Evolutionary conservation across 768 basidiomycete species (phyloP).

Genomic region (Leccinum boreale): DNA sequence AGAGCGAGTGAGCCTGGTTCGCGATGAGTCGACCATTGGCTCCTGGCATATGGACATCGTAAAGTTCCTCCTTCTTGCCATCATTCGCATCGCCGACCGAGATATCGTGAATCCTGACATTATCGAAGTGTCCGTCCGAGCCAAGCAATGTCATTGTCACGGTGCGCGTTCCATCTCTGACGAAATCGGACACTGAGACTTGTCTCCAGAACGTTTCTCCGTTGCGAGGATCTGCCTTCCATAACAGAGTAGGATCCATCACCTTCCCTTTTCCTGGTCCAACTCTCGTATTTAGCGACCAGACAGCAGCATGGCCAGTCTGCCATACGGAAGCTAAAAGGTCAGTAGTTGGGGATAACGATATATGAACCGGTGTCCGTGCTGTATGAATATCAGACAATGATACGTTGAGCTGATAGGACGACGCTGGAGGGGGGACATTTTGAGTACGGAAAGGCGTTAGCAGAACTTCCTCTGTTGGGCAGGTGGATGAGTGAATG

Average conservation of each 20-base stretch:
- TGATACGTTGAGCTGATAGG: conserved; percentile 42
- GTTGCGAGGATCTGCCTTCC: conserved; percentile 27
- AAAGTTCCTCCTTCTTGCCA: conserved; percentile 5
- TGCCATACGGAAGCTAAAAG: conserved; percentile 68
- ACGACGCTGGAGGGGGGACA: conserved; percentile 97
- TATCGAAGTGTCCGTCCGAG: conserved; percentile 32
- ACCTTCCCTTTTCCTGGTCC: conserved; percentile 53
- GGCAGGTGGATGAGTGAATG: not conserved
- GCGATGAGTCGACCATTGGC: conserved; percentile 49
- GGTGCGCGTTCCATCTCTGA: not conserved
- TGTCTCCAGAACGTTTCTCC: conserved; percentile 28
- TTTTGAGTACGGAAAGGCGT: conserved; percentile 95
- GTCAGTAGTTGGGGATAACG: conserved; percentile 58
- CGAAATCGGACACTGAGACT: conserved; percentile 18
- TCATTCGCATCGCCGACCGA: not conserved
- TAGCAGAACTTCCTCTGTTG: conserved; percentile 66
- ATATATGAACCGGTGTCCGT: conserved; percentile 57
- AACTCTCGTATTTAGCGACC: conserved; percentile 63
- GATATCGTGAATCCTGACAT: conserved; percentile 30
- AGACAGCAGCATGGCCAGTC: conserved; percentile 63
- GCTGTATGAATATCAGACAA: conserved; percentile 5
- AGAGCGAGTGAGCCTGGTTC: conserved; percentile 3
- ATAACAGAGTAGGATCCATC: conserved; percentile 50
- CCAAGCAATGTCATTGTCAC: conserved; percentile 40
- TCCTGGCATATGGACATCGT: not conserved